Evolutionary conservation across 2,329 filamentous ascomycete species (phyloP).

Genomic region (Trichoderma cornu-damae): DNA sequence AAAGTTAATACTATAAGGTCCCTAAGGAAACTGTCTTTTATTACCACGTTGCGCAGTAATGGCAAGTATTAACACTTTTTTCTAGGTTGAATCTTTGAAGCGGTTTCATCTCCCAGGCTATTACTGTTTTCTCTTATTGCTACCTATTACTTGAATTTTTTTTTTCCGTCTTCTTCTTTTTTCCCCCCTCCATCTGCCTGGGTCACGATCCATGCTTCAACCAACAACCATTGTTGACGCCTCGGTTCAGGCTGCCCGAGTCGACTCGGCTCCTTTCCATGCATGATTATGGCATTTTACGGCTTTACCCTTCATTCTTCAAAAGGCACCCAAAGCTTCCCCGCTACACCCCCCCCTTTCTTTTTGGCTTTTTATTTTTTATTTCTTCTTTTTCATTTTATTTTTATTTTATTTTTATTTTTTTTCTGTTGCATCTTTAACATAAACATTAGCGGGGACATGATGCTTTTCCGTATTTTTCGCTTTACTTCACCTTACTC

Average conservation of each 20-base stretch:
- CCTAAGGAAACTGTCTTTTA: constrained; percentile 28
- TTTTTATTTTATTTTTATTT: background rate
- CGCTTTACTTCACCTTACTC: background rate
- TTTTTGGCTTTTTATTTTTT: background rate
- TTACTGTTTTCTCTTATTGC: background rate
- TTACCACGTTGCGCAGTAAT: background rate
- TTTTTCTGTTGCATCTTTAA: background rate
- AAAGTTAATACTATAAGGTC: constrained; percentile 55
- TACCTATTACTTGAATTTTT: background rate
- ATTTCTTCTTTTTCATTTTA: constrained; percentile 3
- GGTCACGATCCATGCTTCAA: background rate
- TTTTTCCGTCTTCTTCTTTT: background rate
- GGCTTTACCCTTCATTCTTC: constrained; percentile 15
- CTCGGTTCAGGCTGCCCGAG: constrained; percentile 5
- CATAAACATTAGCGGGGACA: constrained; percentile 12
- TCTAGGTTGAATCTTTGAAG: constrained; percentile 6
- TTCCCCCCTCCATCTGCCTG: background rate
- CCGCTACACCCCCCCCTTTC: background rate
- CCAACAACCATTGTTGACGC: background rate
- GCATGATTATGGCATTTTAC: constrained; percentile 15
- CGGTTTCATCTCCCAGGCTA: background rate
- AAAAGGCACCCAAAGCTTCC: background rate
- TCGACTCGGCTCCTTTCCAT: constrained; percentile 1
- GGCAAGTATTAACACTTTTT: background rate
- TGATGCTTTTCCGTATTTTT: constrained; percentile 5